These are phyloP conservation scores for Verticillium dahliae DNA, from an alignment of 2,329 filamentous ascomycete species.

Conservation along the genomic window DNA sequence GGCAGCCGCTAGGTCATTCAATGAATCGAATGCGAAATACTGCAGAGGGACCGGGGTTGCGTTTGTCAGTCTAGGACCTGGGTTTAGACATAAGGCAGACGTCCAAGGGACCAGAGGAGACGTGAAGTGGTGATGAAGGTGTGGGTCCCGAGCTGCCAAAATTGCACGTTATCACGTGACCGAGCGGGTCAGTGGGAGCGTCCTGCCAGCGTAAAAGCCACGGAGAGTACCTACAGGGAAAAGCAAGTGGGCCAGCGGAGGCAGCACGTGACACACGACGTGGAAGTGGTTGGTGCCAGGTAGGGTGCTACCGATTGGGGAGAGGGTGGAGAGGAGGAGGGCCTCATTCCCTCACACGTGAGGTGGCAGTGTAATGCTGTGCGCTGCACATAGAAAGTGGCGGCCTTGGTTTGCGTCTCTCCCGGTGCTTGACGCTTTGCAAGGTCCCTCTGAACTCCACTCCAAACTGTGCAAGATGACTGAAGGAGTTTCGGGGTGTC, in stretches of 20 bases:
- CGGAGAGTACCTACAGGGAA: no score
- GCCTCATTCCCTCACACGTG: no score
- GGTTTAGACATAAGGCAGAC: background rate
- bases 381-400: no score
- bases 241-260: no score
- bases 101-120: background rate
- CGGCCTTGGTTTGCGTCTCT: background rate
- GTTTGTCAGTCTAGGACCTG: no score
- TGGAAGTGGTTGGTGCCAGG: no score
- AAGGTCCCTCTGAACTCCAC: background rate
- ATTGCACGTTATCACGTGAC: slow-evolving; percentile 9
- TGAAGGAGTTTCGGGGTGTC: background rate
- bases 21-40: background rate
- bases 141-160: slow-evolving; percentile 2
- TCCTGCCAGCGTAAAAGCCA: background rate
- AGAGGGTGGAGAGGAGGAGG: no score
- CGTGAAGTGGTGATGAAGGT: background rate
- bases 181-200: background rate
- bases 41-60: background rate
- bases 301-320: no score
- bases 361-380: no score
- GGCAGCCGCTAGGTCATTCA: no score
- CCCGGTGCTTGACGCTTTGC: no score
- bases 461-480: background rate
- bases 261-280: no score